Percentiles rank a stretch among this genome's conserved stretches.
phyloP scores from a whole-genome alignment of 208 protist species.

The Leishmania tropica region DNA sequence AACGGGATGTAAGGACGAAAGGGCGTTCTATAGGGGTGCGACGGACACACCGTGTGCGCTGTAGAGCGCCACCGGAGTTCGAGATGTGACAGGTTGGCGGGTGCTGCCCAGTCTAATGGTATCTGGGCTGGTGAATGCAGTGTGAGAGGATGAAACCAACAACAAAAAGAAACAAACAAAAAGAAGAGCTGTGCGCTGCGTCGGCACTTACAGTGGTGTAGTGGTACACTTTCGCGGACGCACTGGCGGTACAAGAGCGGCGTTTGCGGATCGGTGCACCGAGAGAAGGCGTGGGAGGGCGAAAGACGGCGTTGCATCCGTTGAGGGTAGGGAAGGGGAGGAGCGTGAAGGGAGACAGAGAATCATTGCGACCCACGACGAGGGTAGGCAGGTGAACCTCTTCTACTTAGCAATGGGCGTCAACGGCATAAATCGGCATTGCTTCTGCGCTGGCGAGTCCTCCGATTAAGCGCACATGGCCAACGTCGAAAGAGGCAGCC shows the following conservation, averaged over 20 bases:
- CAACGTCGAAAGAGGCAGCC: background rate
- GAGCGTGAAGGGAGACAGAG: background rate
- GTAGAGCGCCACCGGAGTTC: background rate
- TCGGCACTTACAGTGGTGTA: background rate
- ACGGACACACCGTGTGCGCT: background rate
- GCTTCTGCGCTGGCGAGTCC: background rate
- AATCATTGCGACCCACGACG: background rate
- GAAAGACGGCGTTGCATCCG: background rate
- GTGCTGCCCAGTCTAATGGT: background rate
- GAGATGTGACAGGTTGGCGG: background rate
- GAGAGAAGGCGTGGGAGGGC: too few relatives aligned
- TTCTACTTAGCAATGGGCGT: background rate
- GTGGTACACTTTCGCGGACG: background rate
- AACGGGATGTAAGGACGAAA: background rate
- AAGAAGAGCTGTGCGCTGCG: background rate
- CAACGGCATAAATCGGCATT: background rate
- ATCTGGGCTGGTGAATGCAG: background rate
- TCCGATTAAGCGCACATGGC: background rate
- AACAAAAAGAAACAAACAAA: background rate
- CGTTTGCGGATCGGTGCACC: background rate
- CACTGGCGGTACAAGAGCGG: background rate
- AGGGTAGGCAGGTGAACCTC: background rate
- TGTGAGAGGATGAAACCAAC: background rate
- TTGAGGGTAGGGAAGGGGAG: too few relatives aligned
- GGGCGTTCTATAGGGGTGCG: background rate